Conservation (phyloP, 2,329 filamentous ascomycete genomes). For the Fusarium cicatricum region DNA sequence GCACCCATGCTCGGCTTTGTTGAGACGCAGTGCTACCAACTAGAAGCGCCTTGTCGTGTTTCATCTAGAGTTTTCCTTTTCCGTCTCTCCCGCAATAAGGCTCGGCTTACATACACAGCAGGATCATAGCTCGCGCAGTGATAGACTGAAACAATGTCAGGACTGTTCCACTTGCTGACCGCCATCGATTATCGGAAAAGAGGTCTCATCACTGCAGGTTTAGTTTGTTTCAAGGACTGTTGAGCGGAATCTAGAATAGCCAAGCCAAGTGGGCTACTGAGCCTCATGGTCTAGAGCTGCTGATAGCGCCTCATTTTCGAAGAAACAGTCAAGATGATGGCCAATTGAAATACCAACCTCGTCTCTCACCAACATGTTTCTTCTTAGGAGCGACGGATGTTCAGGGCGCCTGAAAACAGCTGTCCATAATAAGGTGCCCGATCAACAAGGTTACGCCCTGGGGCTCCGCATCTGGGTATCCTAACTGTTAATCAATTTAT, state of each 20-base stretch:
- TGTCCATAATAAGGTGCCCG: not conserved
- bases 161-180: constrained; percentile 24
- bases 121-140: constrained; percentile 1
- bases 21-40: constrained; percentile 16
- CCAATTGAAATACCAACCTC: not conserved
- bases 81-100: constrained; percentile 5
- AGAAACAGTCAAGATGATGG: not conserved
- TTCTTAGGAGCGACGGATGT: not conserved
- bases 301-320: not conserved
- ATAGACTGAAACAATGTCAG: constrained; percentile 11
- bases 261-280: not conserved
- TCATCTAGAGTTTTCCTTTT: constrained; percentile 20
- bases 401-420: not conserved
- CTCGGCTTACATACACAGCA: constrained; percentile 3
- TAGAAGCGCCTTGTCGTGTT: constrained; percentile 22
- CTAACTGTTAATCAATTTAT: constrained; percentile 2
- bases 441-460: constrained; percentile 2
- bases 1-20: constrained; percentile 10
- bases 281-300: not conserved
- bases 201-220: not conserved
- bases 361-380: not conserved
- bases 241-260: not conserved
- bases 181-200: constrained; percentile 5
- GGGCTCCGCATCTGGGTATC: not conserved
- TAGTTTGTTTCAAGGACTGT: constrained; percentile 1